Base-by-base conservation (phyloP, 768 basidiomycete genomes). In the Cubamyces sp. region DNA sequence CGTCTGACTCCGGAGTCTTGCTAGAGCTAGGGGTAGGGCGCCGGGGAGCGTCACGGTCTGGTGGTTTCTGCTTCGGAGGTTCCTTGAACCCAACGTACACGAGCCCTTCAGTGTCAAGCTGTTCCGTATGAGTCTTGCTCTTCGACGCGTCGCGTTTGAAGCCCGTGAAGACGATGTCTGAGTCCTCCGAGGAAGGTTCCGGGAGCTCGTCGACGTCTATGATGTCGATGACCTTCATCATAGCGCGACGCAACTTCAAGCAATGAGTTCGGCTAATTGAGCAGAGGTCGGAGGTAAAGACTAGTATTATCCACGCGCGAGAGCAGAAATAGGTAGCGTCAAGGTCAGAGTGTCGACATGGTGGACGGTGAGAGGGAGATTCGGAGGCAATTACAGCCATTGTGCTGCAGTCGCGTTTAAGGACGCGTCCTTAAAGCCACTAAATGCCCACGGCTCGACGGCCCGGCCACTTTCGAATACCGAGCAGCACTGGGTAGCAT, bases 151-250 rank as follows among this genome's bases (percentile, higher is more conserved):
- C 34, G 43, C 61, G 61, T 12, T 41, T 47, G 50, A 52, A 62
- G 14, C 61, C 61, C 0, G 42, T 47, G 11, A 62, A 53, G 21
- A 46, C 49, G 21, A 62, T 40, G 5, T 62, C 61, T 2, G 49
- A 40, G 43, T 57, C 54, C 21, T 56, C 55, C 7, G 60, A 61
- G 37, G 26, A 21, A 7, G 52, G 34, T 18, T 61, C 53, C 15
- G 49, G 25, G 1, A 51, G 41, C n/a, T 28, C 49, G 19, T 59
- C 57, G 49, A 59, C 49, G 28, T 59, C 57, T 12, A 59, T 59
- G 14, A 51, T 12, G 15, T 59, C 48, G 5, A 30, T 6, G 40
- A 39, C 39, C n/a, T 50, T 42, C 25, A 30, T 11, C 53, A 54
- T 54, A 25, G n/a, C 28, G 40, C 15, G 15, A 26, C 26, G 48